These are phyloP conservation scores for Saprolegnia parasitica DNA, from an alignment of 352 stramenopile genomes.

Conservation along the genomic window DNA sequence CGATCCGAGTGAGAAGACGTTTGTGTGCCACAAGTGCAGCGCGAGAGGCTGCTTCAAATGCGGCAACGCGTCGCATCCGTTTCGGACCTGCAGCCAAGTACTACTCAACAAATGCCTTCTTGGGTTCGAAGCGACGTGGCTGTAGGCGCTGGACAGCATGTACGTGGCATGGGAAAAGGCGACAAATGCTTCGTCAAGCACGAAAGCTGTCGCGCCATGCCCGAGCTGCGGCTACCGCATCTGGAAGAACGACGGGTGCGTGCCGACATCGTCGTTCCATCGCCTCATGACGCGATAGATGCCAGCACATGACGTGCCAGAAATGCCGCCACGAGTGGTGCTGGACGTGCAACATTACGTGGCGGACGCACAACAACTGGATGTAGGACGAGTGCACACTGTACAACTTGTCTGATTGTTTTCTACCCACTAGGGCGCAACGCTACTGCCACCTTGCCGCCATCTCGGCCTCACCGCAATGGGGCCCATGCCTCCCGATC, in stretches of 20 bases:
- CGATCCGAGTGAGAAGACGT: not conserved
- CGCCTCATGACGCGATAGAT: not conserved
- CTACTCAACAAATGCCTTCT: not conserved
- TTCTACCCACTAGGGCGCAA: not conserved
- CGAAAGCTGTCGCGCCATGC: not conserved
- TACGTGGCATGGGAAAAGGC: not conserved
- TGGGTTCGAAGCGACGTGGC: not conserved
- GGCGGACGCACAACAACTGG: not conserved
- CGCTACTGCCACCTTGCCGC: not conserved
- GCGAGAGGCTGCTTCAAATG: constrained; percentile 21
- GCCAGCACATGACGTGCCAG: constrained; percentile 16
- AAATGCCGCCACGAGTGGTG: constrained; percentile 24
- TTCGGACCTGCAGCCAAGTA: constrained; percentile 17
- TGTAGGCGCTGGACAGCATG: not conserved
- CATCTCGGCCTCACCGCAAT: not conserved
- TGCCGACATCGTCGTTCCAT: not conserved
- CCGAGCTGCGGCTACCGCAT: constrained; percentile 4
- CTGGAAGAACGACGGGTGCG: constrained; percentile 10
- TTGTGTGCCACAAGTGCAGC: constrained; percentile 5
- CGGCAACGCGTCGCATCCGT: constrained; percentile 14
- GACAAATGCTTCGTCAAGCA: not conserved
- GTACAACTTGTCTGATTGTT: not conserved
- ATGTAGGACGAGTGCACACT: not conserved
- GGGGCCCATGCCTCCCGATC: constrained; percentile 16
- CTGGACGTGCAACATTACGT: not conserved